A percentile compares a stretch with the other conserved stretches of the same genome.
Evolutionary conservation across 2,329 filamentous ascomycete species (phyloP).

Genomic region (Diaporthe sp.): DNA sequence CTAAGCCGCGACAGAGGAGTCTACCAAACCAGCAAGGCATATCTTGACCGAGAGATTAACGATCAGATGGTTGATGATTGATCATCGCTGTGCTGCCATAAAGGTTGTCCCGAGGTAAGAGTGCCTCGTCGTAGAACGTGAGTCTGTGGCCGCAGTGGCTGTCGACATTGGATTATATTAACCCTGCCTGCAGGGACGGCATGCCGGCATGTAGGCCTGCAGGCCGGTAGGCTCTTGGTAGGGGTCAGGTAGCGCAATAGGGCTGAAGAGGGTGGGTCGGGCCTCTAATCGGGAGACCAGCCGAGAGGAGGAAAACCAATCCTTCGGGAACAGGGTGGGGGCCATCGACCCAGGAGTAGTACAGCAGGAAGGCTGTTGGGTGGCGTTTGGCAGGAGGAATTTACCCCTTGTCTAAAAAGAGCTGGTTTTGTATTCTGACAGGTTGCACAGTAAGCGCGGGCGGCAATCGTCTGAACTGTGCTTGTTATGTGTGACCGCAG

Average conservation of each 20-base stretch:
- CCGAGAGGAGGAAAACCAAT: constrained; percentile 29
- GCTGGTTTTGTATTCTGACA: constrained; percentile 29
- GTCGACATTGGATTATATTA: background rate
- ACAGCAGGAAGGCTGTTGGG: constrained; percentile 34
- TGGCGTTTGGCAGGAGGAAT: constrained; percentile 36
- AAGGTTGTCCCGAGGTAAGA: background rate
- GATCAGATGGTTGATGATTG: background rate
- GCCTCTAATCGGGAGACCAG: constrained; percentile 19
- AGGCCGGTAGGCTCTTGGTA: background rate
- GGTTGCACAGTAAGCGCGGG: constrained; percentile 8
- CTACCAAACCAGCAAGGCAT: background rate
- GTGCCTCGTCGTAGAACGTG: constrained; percentile 4
- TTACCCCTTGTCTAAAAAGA: constrained; percentile 11
- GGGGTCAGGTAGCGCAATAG: constrained; percentile 35
- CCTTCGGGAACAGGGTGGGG: constrained; percentile 35
- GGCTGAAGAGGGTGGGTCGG: constrained; percentile 36
- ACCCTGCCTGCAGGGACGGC: background rate
- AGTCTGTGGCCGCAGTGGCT: background rate
- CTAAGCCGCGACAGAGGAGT: background rate
- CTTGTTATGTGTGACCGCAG: constrained; percentile 6
- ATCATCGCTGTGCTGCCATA: background rate
- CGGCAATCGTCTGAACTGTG: background rate
- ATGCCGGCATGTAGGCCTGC: background rate
- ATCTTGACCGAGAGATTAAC: no score
- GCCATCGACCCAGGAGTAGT: constrained; percentile 20